Evolutionary conservation across 2,329 filamentous ascomycete genomes (phyloP).

Genomic region (Sclerotinia nivalis): DNA sequence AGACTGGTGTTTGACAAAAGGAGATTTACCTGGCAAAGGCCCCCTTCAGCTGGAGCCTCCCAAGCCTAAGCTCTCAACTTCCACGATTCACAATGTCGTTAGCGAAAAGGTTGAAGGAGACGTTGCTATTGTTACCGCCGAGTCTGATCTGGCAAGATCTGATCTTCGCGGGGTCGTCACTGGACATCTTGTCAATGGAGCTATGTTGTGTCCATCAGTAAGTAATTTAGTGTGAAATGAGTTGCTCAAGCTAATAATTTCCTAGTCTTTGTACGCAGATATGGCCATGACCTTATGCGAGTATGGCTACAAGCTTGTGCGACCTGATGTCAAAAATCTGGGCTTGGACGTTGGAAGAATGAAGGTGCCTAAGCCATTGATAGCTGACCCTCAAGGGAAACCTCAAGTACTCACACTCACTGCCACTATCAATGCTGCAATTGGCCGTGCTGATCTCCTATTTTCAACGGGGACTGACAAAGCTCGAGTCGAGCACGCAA

Average conservation of each 20-base stretch:
- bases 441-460: constrained; percentile 55
- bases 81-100: constrained; percentile 45
- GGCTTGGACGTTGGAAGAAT: constrained; percentile 61
- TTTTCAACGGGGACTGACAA: constrained; percentile 54
- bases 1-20: constrained; percentile 68
- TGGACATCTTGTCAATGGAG: constrained; percentile 59
- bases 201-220: constrained; percentile 48
- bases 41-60: constrained; percentile 59
- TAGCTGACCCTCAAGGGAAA: constrained; percentile 46
- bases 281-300: constrained; percentile 59
- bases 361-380: constrained; percentile 69
- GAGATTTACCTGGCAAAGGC: constrained; percentile 44
- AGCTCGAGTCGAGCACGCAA: constrained; percentile 19
- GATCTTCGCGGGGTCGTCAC: constrained; percentile 45
- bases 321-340: constrained; percentile 44
- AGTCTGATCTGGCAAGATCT: constrained; percentile 53
- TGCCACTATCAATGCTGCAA: constrained; percentile 58
- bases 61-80: constrained; percentile 50
- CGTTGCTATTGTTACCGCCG: constrained; percentile 52
- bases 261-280: constrained; percentile 55
- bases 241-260: constrained; percentile 30
- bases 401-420: constrained; percentile 53
- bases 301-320: constrained; percentile 52
- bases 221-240: constrained; percentile 5
- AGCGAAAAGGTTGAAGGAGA: constrained; percentile 53